Evolutionary conservation across 192 early-diverging fungal genomes (phyloP).

Genomic region (Rhizophagus prolifer): DNA sequence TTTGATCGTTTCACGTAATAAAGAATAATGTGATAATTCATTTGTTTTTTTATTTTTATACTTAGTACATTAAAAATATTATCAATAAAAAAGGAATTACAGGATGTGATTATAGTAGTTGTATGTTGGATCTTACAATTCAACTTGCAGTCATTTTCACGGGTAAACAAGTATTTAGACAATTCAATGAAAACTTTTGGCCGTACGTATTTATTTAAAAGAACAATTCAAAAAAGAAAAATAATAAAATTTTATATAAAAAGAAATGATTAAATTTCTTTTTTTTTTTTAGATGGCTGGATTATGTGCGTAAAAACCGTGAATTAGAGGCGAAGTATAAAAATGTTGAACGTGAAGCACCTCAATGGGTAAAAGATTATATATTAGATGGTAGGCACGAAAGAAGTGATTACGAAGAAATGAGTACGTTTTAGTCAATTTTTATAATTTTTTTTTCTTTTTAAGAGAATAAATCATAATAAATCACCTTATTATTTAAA

Average conservation of each 20-base stretch:
- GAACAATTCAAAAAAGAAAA: too few species aligned
- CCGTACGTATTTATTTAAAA: slow-evolving; percentile 35
- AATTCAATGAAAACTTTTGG: slow-evolving; percentile 43
- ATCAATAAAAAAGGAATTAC: not conserved
- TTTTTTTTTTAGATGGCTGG: not conserved
- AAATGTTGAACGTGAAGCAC: slow-evolving; percentile 17
- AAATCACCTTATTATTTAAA: slow-evolving; percentile 21
- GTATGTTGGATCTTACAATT: slow-evolving; percentile 56
- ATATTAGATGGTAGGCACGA: not conserved
- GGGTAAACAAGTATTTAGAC: slow-evolving; percentile 51
- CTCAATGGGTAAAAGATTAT: slow-evolving; percentile 48
- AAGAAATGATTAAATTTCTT: not conserved
- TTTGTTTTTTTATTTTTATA: too few species aligned
- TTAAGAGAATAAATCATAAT: not conserved
- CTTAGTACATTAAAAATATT: slow-evolving; percentile 26
- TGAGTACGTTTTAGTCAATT: slow-evolving; percentile 25
- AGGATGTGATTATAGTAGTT: slow-evolving; percentile 25
- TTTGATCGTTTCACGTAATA: too few species aligned
- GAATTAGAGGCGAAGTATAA: not conserved
- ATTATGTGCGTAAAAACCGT: not conserved
- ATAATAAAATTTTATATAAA: too few species aligned
- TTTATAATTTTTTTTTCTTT: too few species aligned
- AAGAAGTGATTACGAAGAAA: slow-evolving; percentile 34
- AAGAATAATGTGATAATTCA: not conserved
- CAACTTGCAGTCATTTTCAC: slow-evolving; percentile 61